These are phyloP conservation scores for Aspergillus awamori DNA, from an alignment of 2,329 filamentous ascomycete species.

Conservation along the genomic window DNA sequence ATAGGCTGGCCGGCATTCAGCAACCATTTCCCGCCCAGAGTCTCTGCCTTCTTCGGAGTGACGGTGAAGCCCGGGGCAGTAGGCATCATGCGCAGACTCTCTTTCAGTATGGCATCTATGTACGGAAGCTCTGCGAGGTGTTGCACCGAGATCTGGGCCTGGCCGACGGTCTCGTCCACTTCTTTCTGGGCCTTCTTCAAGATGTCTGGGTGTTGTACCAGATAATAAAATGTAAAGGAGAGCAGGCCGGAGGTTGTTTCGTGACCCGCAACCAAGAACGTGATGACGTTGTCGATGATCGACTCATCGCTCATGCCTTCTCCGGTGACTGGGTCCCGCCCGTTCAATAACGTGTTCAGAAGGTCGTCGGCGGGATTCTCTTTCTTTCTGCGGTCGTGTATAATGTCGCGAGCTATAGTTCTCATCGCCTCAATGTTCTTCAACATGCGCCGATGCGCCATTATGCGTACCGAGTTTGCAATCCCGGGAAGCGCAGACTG, in stretches of 20 bases:
- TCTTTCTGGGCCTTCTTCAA: slow-evolving; percentile 67
- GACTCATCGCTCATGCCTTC: slow-evolving; percentile 62
- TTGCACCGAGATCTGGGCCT: slow-evolving; percentile 58
- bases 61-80: slow-evolving; percentile 4
- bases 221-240: slow-evolving; percentile 65
- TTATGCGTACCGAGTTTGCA: slow-evolving; percentile 41
- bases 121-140: slow-evolving; percentile 68
- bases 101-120: slow-evolving; percentile 42
- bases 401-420: slow-evolving; percentile 60
- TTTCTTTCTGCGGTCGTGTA: slow-evolving; percentile 60
- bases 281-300: slow-evolving; percentile 71
- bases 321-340: slow-evolving; percentile 68
- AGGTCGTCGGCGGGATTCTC: slow-evolving; percentile 65
- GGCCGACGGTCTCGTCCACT: slow-evolving; percentile 66
- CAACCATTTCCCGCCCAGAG: slow-evolving; percentile 60
- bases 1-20: slow-evolving; percentile 58
- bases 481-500: slow-evolving; percentile 54
- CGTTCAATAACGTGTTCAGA: slow-evolving; percentile 69
- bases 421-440: slow-evolving; percentile 49
- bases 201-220: slow-evolving; percentile 63
- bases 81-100: slow-evolving; percentile 8
- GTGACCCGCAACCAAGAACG: slow-evolving; percentile 70
- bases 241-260: slow-evolving; percentile 72
- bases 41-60: background rate
- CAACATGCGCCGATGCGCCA: slow-evolving; percentile 34